Evolutionary conservation across 768 basidiomycete species (phyloP).

Genomic region (Psilocybe tampanensis): DNA sequence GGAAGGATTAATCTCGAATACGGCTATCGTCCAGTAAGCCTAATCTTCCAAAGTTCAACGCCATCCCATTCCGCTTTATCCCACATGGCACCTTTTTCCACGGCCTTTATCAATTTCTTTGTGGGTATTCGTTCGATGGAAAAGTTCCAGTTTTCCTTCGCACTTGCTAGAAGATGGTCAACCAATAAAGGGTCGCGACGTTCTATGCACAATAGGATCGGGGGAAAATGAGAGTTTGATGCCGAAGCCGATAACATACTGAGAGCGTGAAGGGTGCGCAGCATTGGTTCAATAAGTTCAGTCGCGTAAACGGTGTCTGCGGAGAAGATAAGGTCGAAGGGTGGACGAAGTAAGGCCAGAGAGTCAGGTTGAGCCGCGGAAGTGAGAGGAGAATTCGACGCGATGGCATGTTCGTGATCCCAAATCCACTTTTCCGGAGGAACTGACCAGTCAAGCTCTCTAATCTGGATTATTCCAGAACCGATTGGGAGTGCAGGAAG

Average conservation of each 20-base stretch:
- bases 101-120: conserved; percentile 59
- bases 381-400: conserved; percentile 25
- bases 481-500: conserved; percentile 27
- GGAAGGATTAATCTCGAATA: neutral
- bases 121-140: conserved; percentile 56
- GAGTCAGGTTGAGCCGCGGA: conserved; percentile 17
- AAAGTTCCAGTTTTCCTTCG: conserved; percentile 58
- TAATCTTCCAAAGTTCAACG: conserved; percentile 77
- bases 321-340: conserved; percentile 78
- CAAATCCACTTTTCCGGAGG: conserved; percentile 58
- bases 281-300: conserved; percentile 66
- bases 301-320: conserved; percentile 81
- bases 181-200: conserved; percentile 73
- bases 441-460: conserved; percentile 73
- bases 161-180: conserved; percentile 57
- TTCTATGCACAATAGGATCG: conserved; percentile 71
- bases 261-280: conserved; percentile 64
- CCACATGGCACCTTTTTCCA: conserved; percentile 67
- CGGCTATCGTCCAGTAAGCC: neutral
- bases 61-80: conserved; percentile 74
- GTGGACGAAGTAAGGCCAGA: conserved; percentile 40
- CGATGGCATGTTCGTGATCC: conserved; percentile 41
- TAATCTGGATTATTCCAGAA: conserved; percentile 55
- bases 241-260: conserved; percentile 37
- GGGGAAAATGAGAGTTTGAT: conserved; percentile 39